Percentiles rank a stretch among this genome's conserved stretches.
Evolutionary conservation across 2,329 filamentous ascomycete species (phyloP).

Genomic region (Nigrospora sphaerica): DNA sequence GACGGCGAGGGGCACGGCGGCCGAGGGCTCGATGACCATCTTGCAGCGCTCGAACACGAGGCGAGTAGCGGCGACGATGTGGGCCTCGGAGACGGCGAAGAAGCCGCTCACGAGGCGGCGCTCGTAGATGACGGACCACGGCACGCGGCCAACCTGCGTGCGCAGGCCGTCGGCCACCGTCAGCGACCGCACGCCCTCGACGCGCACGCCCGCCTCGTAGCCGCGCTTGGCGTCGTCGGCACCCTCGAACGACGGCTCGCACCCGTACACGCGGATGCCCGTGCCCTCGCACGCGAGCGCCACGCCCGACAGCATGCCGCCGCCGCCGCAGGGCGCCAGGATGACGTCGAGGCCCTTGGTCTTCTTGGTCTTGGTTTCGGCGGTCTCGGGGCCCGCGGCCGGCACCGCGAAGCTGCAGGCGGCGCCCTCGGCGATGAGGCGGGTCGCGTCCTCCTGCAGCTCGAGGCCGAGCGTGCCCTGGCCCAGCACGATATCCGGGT

Average conservation of each 20-base stretch:
- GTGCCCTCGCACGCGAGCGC: conserved; percentile 70
- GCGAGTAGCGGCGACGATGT: conserved; percentile 71
- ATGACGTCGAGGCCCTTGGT: conserved; percentile 55
- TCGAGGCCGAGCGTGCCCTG: conserved; percentile 89
- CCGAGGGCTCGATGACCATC: conserved; percentile 82
- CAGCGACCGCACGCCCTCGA: conserved; percentile 63
- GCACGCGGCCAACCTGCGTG: conserved; percentile 69
- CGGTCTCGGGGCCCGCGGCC: conserved; percentile 3
- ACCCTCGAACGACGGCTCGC: conserved; percentile 76
- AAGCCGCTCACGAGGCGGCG: conserved; percentile 62
- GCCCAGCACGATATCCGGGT: conserved; percentile 84
- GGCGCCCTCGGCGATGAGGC: conserved; percentile 33
- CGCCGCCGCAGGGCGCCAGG: conserved; percentile 79
- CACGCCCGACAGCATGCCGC: conserved; percentile 78
- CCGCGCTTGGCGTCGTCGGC: conserved; percentile 77
- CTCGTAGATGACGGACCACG: conserved; percentile 73
- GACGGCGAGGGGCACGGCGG: conserved; percentile 76
- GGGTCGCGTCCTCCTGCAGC: conserved; percentile 64
- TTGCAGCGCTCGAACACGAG: conserved; percentile 85
- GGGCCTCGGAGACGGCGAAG: conserved; percentile 68
- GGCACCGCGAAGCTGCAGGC: conserved; percentile 6
- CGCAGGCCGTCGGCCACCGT: conserved; percentile 87
- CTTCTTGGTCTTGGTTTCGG: conserved; percentile 5
- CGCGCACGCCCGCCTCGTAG: conserved; percentile 53
- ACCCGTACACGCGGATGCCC: conserved; percentile 71